Conservation (phyloP, 2,329 filamentous ascomycete genomes). For the Hypoxylon sp. region DNA sequence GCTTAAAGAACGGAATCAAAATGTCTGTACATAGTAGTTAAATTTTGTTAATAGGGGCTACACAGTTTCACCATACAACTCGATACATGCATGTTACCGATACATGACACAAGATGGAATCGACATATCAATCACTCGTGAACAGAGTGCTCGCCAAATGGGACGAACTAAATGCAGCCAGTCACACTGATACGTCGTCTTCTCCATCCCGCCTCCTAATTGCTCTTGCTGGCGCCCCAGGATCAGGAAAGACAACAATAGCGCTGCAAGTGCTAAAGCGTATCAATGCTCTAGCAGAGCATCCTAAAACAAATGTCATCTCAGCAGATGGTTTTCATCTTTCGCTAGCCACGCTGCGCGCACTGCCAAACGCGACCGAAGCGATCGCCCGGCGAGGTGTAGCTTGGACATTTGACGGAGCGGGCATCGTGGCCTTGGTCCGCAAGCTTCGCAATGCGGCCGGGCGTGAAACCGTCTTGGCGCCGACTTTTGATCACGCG, state of each 20-base stretch:
- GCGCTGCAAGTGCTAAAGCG: slow-evolving; percentile 30
- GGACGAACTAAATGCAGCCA: background rate
- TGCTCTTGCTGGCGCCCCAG: slow-evolving; percentile 42
- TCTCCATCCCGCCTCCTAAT: slow-evolving; percentile 34
- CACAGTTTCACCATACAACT: background rate
- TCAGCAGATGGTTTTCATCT: slow-evolving; percentile 50
- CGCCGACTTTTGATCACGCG: slow-evolving; percentile 44
- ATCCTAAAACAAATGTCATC: slow-evolving; percentile 40
- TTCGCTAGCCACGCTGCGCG: slow-evolving; percentile 42
- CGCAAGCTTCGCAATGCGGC: slow-evolving; percentile 30
- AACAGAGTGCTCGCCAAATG: background rate
- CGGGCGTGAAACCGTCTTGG: slow-evolving; percentile 19
- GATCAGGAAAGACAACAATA: slow-evolving; percentile 46
- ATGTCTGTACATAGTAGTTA: background rate
- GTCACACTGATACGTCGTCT: background rate
- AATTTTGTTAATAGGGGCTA: background rate
- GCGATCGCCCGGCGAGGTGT: slow-evolving; percentile 51
- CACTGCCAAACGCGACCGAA: slow-evolving; percentile 49
- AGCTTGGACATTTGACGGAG: slow-evolving; percentile 51
- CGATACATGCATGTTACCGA: background rate
- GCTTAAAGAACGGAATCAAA: background rate
- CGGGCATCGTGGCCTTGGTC: slow-evolving; percentile 40
- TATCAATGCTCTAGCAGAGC: slow-evolving; percentile 15
- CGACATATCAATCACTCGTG: background rate
- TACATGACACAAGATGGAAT: background rate